Evolutionary conservation across 2,329 filamentous ascomycete genomes (phyloP).

Genomic region (Torrubiellomyces zombiae): DNA sequence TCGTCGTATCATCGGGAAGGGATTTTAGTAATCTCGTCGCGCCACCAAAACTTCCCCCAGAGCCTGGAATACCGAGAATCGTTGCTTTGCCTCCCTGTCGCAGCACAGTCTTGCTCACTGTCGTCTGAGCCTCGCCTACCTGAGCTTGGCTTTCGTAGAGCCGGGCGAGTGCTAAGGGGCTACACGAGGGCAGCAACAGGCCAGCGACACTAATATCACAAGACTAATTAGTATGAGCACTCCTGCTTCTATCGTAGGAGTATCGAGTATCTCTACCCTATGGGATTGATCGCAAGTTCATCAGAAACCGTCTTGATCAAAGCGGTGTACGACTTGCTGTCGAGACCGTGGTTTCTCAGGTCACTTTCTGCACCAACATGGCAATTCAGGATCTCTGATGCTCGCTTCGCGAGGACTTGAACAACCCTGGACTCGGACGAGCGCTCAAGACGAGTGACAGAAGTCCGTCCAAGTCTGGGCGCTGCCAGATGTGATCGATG

Average conservation of each 20-base stretch:
- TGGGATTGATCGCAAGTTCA: background rate
- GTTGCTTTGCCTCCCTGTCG: constrained; percentile 1
- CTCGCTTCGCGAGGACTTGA: constrained; percentile 1
- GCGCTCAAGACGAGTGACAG: no score
- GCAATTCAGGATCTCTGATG: constrained; percentile 1
- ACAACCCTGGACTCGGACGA: background rate
- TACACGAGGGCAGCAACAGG: no score
- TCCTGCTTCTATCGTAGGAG: no score
- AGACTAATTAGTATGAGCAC: constrained; percentile 1
- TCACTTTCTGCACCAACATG: background rate
- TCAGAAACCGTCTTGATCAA: background rate
- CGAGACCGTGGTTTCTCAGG: constrained; percentile 1
- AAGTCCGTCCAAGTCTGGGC: no score
- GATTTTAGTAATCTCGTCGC: background rate
- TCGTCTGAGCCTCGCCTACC: background rate
- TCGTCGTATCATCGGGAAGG: background rate
- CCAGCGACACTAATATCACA: no score
- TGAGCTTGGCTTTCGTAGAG: constrained; percentile 1
- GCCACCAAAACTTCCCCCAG: constrained; percentile 1
- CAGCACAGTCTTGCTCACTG: no score
- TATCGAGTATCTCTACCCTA: background rate
- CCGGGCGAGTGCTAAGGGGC: no score
- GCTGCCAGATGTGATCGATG: no score
- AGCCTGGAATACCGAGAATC: constrained; percentile 1
- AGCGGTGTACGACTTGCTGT: constrained; percentile 3